A percentile compares a stretch with the other conserved stretches of the same genome.
Evolutionary conservation across 306 rosid species (phyloP).

Genomic region (Astragalus glycyphyllos): DNA sequence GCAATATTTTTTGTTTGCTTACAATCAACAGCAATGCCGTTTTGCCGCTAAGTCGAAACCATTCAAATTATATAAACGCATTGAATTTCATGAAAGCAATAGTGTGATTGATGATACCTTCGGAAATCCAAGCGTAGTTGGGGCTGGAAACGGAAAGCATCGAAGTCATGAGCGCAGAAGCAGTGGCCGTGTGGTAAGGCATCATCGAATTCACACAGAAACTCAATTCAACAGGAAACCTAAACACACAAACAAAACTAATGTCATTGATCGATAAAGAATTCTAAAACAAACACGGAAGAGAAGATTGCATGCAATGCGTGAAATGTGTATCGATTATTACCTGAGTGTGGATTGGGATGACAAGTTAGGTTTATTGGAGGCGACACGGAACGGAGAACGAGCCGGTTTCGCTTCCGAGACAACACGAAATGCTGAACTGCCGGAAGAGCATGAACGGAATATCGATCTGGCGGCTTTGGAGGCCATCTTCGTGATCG

Average conservation of each 20-base stretch:
- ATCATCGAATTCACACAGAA: slow-evolving; percentile 63
- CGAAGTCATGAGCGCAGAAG: too few species aligned
- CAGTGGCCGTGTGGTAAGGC: too few species aligned
- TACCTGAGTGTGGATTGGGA: slow-evolving; percentile 67
- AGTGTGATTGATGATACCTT: not conserved
- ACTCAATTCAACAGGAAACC: slow-evolving; percentile 75
- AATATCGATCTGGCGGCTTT: slow-evolving; percentile 69
- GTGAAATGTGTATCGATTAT: not conserved
- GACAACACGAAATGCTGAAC: slow-evolving; percentile 54
- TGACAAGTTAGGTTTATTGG: slow-evolving; percentile 52
- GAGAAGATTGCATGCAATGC: not conserved
- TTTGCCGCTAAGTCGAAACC: slow-evolving; percentile 10
- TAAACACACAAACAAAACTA: slow-evolving; percentile 36
- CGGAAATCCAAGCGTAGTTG: slow-evolving; percentile 1
- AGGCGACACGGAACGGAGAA: slow-evolving; percentile 58
- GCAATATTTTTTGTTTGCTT: not conserved
- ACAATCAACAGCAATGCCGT: slow-evolving; percentile 2
- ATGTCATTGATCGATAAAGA: not conserved
- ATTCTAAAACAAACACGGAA: not conserved
- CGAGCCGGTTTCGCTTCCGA: slow-evolving; percentile 66
- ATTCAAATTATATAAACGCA: slow-evolving; percentile 10
- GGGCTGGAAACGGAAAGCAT: too few species aligned
- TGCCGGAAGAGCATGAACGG: slow-evolving; percentile 62
- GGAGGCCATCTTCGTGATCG: slow-evolving; percentile 65
- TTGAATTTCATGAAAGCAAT: slow-evolving; percentile 2